A percentile compares a stretch with the other conserved stretches of the same genome.
phyloP scores from a whole-genome alignment of 2,329 filamentous ascomycete genomes.

The Anisogramma anomala region DNA sequence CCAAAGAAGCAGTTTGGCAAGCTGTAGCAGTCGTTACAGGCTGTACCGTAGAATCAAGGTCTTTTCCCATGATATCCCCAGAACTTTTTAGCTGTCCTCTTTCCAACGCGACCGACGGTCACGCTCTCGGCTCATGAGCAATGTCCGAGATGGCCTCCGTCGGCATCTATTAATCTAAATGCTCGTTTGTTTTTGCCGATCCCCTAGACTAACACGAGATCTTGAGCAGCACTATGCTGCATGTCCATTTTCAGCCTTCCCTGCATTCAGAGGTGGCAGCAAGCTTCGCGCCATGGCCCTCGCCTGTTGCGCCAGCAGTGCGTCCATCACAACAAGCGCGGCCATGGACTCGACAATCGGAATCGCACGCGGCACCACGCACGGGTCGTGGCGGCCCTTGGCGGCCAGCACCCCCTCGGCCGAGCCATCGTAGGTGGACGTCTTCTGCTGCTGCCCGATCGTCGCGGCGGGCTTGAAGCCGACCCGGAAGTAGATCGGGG shows the following conservation, averaged over 20 bases:
- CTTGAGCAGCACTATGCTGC: slow-evolving; percentile 1
- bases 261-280: slow-evolving; percentile 28
- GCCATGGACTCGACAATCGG: slow-evolving; percentile 90
- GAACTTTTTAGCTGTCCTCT: no score
- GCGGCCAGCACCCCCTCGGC: slow-evolving; percentile 67
- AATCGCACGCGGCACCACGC: slow-evolving; percentile 78
- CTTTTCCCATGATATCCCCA: no score
- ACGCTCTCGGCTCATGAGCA: no score
- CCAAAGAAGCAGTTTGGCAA: no score
- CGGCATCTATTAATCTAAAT: no score
- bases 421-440: slow-evolving; percentile 64
- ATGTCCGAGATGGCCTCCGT: background rate
- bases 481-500: slow-evolving; percentile 86
- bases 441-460: slow-evolving; percentile 79
- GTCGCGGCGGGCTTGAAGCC: slow-evolving; percentile 94
- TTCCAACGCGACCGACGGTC: background rate
- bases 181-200: no score
- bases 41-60: no score
- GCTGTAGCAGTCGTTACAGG: no score
- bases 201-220: background rate
- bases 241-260: slow-evolving; percentile 19
- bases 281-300: slow-evolving; percentile 36
- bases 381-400: slow-evolving; percentile 90
- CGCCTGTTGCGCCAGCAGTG: slow-evolving; percentile 69
- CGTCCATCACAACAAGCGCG: slow-evolving; percentile 75